Percentiles rank a stretch among this genome's conserved stretches.
Conservation (phyloP, 2,329 filamentous ascomycete species). For the Talaromyces sp. region DNA sequence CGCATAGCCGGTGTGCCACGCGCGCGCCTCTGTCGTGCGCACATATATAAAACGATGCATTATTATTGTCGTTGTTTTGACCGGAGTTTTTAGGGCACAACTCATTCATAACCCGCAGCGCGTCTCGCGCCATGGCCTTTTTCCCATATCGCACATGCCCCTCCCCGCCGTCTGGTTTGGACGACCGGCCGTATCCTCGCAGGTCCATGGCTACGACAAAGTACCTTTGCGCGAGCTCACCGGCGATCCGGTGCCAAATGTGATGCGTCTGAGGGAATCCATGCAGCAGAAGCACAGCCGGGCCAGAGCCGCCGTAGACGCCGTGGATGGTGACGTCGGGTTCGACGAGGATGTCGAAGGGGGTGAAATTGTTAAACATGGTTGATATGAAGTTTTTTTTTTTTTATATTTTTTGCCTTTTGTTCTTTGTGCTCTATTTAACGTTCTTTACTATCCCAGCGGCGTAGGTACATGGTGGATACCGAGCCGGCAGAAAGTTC, state of each 20-base stretch:
- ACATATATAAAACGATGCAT: constrained; percentile 44
- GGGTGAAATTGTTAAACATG: constrained; percentile 6
- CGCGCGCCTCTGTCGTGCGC: constrained; percentile 55
- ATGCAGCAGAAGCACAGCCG: constrained; percentile 46
- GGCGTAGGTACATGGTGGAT: background rate
- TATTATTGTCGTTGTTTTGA: background rate
- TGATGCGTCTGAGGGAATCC: constrained; percentile 50
- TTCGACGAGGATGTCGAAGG: constrained; percentile 20
- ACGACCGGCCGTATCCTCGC: constrained; percentile 49
- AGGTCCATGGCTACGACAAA: constrained; percentile 46
- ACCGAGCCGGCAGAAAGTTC: background rate
- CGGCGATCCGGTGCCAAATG: constrained; percentile 48
- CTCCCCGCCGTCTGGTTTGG: constrained; percentile 35
- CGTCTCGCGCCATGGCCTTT: constrained; percentile 47
- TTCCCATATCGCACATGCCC: constrained; percentile 40
- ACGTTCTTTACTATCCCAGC: background rate
- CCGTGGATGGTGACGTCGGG: constrained; percentile 43
- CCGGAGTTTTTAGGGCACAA: constrained; percentile 27
- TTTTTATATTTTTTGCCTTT: background rate
- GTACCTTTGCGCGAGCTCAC: constrained; percentile 35
- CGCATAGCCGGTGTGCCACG: constrained; percentile 51
- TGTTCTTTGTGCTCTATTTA: background rate
- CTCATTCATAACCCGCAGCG: constrained; percentile 40
- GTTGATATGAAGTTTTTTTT: background rate
- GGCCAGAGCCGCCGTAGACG: constrained; percentile 31